Evolutionary conservation across 1,284 basidiomycete genomes (phyloP).

Genomic region (Tilletia walkeri): DNA sequence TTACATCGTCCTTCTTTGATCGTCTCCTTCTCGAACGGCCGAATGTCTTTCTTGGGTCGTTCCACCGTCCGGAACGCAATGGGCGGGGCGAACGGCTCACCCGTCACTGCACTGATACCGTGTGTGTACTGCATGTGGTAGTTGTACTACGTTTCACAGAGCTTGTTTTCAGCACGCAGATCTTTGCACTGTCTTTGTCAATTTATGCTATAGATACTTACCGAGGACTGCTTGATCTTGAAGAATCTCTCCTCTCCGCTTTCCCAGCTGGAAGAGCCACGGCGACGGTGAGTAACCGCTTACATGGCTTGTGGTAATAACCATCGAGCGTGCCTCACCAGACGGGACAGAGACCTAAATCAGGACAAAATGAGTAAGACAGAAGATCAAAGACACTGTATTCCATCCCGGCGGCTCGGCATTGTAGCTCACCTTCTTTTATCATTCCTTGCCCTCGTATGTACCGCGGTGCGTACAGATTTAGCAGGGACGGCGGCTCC

Average conservation of each 20-base stretch:
- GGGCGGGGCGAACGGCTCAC: slow-evolving; percentile 9
- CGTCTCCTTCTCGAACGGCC: neutral
- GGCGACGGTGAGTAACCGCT: neutral
- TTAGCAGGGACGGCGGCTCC: neutral
- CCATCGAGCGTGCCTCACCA: neutral
- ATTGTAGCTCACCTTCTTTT: neutral
- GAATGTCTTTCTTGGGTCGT: neutral
- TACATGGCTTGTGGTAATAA: neutral
- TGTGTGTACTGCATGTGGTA: slow-evolving; percentile 16
- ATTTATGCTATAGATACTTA: neutral
- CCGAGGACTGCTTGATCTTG: slow-evolving; percentile 5
- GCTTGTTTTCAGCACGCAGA: neutral
- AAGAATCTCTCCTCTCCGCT: neutral
- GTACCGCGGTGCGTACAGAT: slow-evolving; percentile 11
- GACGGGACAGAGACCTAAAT: slow-evolving; percentile 1
- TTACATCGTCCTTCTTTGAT: neutral
- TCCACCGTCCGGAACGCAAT: neutral
- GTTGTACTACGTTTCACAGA: neutral
- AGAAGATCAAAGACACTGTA: too few species aligned
- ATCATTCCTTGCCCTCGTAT: slow-evolving; percentile 1
- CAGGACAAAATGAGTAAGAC: too few species aligned
- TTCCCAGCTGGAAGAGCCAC: slow-evolving; percentile 2
- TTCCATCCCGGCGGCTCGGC: too few species aligned
- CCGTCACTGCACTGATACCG: neutral
- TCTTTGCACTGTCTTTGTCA: neutral